These are phyloP conservation scores for Sporothrix brunneoviolacea DNA, from an alignment of 2,329 filamentous ascomycete genomes.

Conservation along the genomic window DNA sequence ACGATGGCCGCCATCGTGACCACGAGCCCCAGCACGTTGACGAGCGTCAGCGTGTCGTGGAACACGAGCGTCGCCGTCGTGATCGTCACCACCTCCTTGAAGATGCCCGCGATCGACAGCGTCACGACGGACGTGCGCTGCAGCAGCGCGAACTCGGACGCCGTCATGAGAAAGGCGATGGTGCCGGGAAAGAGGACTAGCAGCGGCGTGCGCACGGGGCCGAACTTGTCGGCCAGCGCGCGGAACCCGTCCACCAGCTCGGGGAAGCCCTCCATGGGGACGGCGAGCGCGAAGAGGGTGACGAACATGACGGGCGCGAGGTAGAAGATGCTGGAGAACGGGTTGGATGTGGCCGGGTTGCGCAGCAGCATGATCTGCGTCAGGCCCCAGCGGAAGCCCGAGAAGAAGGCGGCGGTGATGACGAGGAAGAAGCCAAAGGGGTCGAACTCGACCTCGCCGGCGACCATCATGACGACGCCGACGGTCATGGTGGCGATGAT, in stretches of 20 bases:
- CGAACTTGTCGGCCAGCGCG: slow-evolving; percentile 60
- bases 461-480: slow-evolving; percentile 97
- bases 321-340: slow-evolving; percentile 95
- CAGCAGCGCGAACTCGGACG: slow-evolving; percentile 89
- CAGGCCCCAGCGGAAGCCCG: slow-evolving; percentile 95
- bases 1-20: slow-evolving; percentile 82
- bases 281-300: slow-evolving; percentile 69
- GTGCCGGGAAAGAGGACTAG: slow-evolving; percentile 84
- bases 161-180: slow-evolving; percentile 94
- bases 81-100: slow-evolving; percentile 98
- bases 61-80: slow-evolving; percentile 81
- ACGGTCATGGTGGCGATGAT: slow-evolving; percentile 90
- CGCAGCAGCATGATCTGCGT: slow-evolving; percentile 92
- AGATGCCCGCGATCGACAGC: slow-evolving; percentile 92
- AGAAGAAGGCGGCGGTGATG: slow-evolving; percentile 90
- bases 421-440: slow-evolving; percentile 82
- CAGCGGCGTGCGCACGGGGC: slow-evolving; percentile 55
- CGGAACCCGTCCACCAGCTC: slow-evolving; percentile 61
- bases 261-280: slow-evolving; percentile 75
- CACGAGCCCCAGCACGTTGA: slow-evolving; percentile 83
- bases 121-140: slow-evolving; percentile 95
- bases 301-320: slow-evolving; percentile 96
- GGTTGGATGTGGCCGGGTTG: slow-evolving; percentile 91
- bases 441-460: slow-evolving; percentile 86
- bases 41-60: slow-evolving; percentile 74